Percentiles rank a stretch among this genome's conserved stretches.
These are phyloP conservation scores for Talaromyces atroroseus DNA, from an alignment of 2,329 filamentous ascomycete genomes.

Conservation along the genomic window DNA sequence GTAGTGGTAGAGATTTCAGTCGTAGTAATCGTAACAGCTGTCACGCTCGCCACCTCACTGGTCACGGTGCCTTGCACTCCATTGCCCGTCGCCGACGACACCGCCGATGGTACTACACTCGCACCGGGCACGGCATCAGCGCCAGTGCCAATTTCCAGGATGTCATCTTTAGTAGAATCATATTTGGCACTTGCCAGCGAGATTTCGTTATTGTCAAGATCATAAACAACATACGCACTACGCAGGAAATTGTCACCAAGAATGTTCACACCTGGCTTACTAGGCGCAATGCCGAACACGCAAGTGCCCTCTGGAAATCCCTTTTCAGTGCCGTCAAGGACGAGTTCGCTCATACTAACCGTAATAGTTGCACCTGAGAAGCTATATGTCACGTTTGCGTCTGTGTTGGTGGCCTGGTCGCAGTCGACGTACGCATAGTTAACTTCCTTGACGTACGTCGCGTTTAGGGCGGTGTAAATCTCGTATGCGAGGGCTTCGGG, in stretches of 20 bases:
- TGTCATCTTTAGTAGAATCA: conserved; percentile 31
- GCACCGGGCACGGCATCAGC: conserved; percentile 13
- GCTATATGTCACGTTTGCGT: conserved; percentile 48
- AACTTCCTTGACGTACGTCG: conserved; percentile 20
- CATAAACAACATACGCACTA: conserved; percentile 67
- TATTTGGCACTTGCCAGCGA: conserved; percentile 62
- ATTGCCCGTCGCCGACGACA: conserved; percentile 11
- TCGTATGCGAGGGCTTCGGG: conserved; percentile 46
- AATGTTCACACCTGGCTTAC: conserved; percentile 51
- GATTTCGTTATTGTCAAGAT: conserved; percentile 63
- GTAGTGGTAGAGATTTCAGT: not conserved
- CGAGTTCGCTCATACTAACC: conserved; percentile 54
- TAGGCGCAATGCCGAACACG: conserved; percentile 62
- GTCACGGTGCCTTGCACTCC: not conserved
- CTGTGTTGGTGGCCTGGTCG: conserved; percentile 22
- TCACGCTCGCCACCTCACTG: not conserved
- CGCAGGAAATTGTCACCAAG: conserved; percentile 68
- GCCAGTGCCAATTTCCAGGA: conserved; percentile 30
- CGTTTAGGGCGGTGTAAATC: conserved; percentile 51
- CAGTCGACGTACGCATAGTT: conserved; percentile 52
- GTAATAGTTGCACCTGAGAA: conserved; percentile 51
- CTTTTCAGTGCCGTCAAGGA: conserved; percentile 55
- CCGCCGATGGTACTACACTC: conserved; percentile 6
- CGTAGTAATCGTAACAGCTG: not conserved
- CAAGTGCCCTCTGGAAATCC: conserved; percentile 55